These are phyloP conservation scores for Mortierella sp. DNA, from an alignment of 371 early-diverging fungal genomes.

Conservation along the genomic window DNA sequence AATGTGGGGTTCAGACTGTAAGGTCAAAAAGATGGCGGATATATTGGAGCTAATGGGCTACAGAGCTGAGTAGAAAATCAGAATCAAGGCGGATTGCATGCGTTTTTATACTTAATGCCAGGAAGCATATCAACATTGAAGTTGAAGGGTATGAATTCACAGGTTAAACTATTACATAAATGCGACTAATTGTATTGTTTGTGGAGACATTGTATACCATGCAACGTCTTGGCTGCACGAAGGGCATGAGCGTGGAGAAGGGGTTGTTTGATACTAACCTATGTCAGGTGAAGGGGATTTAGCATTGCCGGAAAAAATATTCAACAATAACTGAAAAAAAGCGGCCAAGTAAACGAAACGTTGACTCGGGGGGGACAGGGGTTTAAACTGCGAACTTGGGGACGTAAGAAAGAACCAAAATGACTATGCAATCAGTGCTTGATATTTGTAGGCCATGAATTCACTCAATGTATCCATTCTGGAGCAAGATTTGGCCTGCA, in stretches of 20 bases:
- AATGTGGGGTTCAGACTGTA: not conserved
- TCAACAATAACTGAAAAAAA: too few relatives aligned
- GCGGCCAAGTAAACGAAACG: too few relatives aligned
- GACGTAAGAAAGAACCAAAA: not conserved
- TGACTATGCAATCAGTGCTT: not conserved
- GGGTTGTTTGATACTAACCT: not conserved
- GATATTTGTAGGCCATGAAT: too few relatives aligned
- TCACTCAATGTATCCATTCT: too few relatives aligned
- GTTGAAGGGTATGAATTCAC: not conserved
- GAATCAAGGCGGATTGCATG: not conserved
- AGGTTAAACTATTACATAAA: conserved; percentile 3
- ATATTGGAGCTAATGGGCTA: not conserved
- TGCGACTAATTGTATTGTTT: not conserved
- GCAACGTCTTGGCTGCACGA: not conserved
- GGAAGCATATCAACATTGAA: not conserved
- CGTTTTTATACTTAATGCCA: not conserved
- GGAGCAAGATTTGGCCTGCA: too few relatives aligned
- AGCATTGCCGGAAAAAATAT: not conserved
- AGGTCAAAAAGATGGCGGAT: not conserved
- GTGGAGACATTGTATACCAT: not conserved
- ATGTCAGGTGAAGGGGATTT: not conserved
- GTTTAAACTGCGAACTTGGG: not conserved
- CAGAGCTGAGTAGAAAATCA: not conserved
- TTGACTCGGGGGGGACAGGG: not conserved
- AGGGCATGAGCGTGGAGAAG: conserved; percentile 2